Percentiles rank a stretch among this genome's conserved stretches.
phyloP scores from a whole-genome alignment of 2,329 filamentous ascomycete genomes.

The Botrytis hyacinthi region DNA sequence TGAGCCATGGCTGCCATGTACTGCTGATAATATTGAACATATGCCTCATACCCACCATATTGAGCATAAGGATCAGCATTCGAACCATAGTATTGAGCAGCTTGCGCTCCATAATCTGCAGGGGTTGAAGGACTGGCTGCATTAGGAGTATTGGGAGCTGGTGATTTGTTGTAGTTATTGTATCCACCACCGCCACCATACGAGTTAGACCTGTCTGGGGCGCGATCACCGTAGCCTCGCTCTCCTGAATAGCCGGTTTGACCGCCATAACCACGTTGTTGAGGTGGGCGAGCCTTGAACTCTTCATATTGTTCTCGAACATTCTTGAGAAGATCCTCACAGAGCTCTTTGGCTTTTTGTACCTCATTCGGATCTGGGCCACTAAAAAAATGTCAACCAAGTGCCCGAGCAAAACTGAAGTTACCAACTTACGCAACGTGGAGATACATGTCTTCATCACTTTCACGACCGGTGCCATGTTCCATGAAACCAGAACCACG shows the following conservation, averaged over 20 bases:
- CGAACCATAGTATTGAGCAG: constrained; percentile 73
- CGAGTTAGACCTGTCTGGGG: constrained; percentile 46
- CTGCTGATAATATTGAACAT: constrained; percentile 71
- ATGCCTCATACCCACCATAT: constrained; percentile 83
- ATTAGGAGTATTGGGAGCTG: constrained; percentile 36
- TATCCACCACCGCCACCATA: constrained; percentile 42
- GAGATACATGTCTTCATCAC: constrained; percentile 94
- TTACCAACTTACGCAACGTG: constrained; percentile 76
- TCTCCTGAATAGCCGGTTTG: constrained; percentile 45
- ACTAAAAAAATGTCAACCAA: constrained; percentile 45
- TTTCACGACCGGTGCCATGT: constrained; percentile 80
- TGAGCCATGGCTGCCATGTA: constrained; percentile 59
- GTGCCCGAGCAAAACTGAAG: neutral
- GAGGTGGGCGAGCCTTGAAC: constrained; percentile 77
- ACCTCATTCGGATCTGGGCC: constrained; percentile 87
- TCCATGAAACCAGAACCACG: constrained; percentile 94
- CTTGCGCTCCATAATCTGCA: constrained; percentile 74
- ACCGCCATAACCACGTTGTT: constrained; percentile 57
- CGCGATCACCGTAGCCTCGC: constrained; percentile 52
- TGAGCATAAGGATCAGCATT: constrained; percentile 80
- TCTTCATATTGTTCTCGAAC: constrained; percentile 88
- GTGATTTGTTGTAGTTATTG: constrained; percentile 39
- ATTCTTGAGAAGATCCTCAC: constrained; percentile 80
- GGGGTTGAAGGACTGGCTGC: constrained; percentile 46
- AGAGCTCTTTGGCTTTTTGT: constrained; percentile 80